Conservation (phyloP, 768 basidiomycete genomes). For the Macrolepiota fuliginosa region DNA sequence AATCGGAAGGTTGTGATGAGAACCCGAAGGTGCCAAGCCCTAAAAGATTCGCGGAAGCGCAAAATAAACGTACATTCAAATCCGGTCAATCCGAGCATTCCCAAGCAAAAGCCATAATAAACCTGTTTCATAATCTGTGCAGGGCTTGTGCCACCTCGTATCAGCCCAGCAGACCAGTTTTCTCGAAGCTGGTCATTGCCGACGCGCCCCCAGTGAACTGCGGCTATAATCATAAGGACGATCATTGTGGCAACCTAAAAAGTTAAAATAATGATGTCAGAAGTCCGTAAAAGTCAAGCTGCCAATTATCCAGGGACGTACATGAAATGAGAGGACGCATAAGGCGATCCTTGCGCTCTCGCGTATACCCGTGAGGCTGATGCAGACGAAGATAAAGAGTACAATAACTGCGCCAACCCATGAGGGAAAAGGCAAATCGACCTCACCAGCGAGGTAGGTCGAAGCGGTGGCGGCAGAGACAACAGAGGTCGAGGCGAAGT, state of each 20-base stretch:
- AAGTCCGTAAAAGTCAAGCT: not conserved
- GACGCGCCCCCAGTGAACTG: conserved; percentile 46
- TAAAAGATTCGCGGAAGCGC: conserved; percentile 13
- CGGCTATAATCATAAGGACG: conserved; percentile 46
- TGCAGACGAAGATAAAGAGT: conserved; percentile 47
- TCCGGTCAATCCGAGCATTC: conserved; percentile 71
- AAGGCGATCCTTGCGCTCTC: conserved; percentile 65
- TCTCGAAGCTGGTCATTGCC: conserved; percentile 46
- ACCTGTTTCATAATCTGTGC: conserved; percentile 40
- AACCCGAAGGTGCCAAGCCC: not conserved
- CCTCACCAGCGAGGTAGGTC: conserved; percentile 65
- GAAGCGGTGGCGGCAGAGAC: conserved; percentile 75
- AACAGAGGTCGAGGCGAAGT: conserved; percentile 66
- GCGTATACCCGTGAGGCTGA: conserved; percentile 57
- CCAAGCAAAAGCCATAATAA: conserved; percentile 67
- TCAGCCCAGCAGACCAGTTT: conserved; percentile 49
- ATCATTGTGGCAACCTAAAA: conserved; percentile 59
- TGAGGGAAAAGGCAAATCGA: conserved; percentile 52
- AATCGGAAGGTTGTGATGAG: not conserved
- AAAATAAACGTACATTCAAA: conserved; percentile 49
- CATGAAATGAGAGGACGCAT: conserved; percentile 56
- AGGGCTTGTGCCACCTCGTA: conserved; percentile 27
- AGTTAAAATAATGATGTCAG: not conserved
- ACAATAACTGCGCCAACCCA: conserved; percentile 54
- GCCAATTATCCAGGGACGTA: conserved; percentile 27